Evolutionary conservation across 1,284 basidiomycete genomes (phyloP).

Genomic region (Ceratobasidium sp.): DNA sequence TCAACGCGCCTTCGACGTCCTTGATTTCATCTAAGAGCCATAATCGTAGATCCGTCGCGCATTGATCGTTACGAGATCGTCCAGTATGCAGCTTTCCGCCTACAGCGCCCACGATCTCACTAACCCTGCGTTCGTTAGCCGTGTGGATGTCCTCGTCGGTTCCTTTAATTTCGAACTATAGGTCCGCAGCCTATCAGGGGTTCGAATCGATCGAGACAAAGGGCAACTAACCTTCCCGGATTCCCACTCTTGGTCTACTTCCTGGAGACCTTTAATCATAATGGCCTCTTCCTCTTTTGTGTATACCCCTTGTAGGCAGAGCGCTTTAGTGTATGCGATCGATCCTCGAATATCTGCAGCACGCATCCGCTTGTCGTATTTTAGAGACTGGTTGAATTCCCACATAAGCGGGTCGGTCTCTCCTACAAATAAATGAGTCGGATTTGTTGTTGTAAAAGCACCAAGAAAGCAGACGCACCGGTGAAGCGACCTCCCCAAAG

Average conservation of each 20-base stretch:
- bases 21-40: constrained; percentile 90
- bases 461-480: constrained; percentile 66
- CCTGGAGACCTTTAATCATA: constrained; percentile 81
- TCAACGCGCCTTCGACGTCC: constrained; percentile 76
- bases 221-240: constrained; percentile 64
- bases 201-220: constrained; percentile 36
- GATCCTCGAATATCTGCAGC: constrained; percentile 92
- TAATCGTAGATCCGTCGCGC: constrained; percentile 96
- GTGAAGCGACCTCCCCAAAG: constrained; percentile 92
- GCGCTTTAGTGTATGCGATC: constrained; percentile 92
- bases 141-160: constrained; percentile 99
- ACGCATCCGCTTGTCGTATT: constrained; percentile 95
- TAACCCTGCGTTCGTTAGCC: constrained; percentile 96
- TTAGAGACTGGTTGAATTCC: constrained; percentile 93
- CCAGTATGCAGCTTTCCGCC: constrained; percentile 97
- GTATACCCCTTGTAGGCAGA: constrained; percentile 82
- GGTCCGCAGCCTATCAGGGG: background rate
- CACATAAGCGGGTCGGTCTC: constrained; percentile 75
- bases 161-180: constrained; percentile 73
- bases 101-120: constrained; percentile 90
- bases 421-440: constrained; percentile 2
- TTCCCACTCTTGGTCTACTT: constrained; percentile 88
- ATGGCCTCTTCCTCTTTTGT: constrained; percentile 76
- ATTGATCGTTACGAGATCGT: constrained; percentile 96
- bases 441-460: background rate